Base-by-base conservation (phyloP, 129 eudicot species). In the Calendula officinalis region DNA sequence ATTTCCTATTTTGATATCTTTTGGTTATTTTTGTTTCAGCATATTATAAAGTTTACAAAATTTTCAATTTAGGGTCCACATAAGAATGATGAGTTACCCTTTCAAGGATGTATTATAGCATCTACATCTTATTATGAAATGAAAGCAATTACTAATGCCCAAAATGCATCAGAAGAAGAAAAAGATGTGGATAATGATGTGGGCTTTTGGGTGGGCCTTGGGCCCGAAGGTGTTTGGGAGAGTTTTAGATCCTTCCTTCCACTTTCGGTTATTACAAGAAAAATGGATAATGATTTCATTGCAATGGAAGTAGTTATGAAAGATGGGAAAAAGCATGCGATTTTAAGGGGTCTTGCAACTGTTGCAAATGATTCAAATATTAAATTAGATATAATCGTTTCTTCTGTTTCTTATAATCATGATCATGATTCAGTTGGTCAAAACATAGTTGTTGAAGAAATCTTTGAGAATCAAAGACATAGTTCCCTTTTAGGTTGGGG, bases 291-390 rank as follows among this genome's bases (percentile, higher is more conserved):
- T 47, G 83, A 88, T 45, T 81, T 71, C 83, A 33, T 94, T 59
- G 99, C 95, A 58, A 64, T 86, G 76, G 99, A 94, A 54, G 92
- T 94, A 22, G 73, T 81, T 35, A 80, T 83, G 76, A 85, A 76
- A 75, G 82, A 86, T 73, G 96, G 99, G n/a, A 94, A 88, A 82
- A 94, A 88, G 64, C 95, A 84, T 80, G 99, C 87, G 47, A 64
- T 85, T 70, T 63, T 94, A 56, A 85, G 99, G 81, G 85, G 91
- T 65, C 96, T 94, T 73, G 89, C 85, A 35, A 77, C 81, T 7
- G 85, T 94, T 64, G 55, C 63, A 55, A 94, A 94, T 69, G 99
- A 94, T 62, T 74, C 86, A 44, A 80, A 88, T 80, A 60, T 80
- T 63, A 78, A 75, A 56, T 53, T 94, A 73, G 91, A 94, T 71